Conservation (phyloP, 2,329 filamentous ascomycete species). For the Ophiostoma sp. region DNA sequence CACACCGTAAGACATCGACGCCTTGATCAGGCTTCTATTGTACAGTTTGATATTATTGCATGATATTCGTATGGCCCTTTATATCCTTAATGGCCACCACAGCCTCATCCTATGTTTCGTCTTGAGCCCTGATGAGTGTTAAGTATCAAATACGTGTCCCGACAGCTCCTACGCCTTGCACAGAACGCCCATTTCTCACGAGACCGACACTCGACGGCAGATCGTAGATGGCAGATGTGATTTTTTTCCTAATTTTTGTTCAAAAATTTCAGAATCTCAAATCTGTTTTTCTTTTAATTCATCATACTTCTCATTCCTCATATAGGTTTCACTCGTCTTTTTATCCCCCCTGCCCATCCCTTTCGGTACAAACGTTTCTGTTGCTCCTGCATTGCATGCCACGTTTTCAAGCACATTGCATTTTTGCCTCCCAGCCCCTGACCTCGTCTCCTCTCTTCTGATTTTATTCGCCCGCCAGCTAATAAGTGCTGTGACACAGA, state of each 20-base stretch:
- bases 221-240: background rate
- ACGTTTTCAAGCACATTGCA: background rate
- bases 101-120: background rate
- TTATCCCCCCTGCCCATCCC: background rate
- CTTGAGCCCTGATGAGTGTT: background rate
- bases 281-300: background rate
- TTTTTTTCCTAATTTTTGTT: background rate
- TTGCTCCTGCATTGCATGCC: background rate
- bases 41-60: background rate
- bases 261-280: no score
- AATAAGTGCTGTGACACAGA: background rate
- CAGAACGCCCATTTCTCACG: background rate
- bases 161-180: no score
- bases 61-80: background rate
- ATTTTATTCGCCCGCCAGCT: background rate
- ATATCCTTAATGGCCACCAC: background rate
- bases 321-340: background rate
- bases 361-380: background rate
- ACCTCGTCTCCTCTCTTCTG: background rate
- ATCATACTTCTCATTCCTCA: no score
- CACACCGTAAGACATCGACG: background rate
- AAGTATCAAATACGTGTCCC: background rate
- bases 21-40: background rate
- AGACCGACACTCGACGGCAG: background rate
- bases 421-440: constrained; percentile 6